Percentiles rank a stretch among this genome's conserved stretches.
Evolutionary conservation across 116 monocot genomes (phyloP).

Genomic region (Cymodocea nodosa): DNA sequence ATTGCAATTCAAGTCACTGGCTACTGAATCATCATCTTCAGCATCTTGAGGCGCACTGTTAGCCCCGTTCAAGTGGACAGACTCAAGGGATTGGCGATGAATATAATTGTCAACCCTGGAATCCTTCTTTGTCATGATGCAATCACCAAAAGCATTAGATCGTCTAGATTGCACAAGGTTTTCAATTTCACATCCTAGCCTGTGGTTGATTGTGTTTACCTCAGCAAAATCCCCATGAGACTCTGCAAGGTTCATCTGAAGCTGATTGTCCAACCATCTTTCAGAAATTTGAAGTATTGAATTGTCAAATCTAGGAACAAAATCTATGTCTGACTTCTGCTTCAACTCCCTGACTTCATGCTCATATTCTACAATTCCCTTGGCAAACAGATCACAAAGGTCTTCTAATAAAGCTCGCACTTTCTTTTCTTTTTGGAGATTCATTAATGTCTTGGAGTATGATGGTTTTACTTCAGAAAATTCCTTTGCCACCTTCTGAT

Average conservation of each 20-base stretch:
- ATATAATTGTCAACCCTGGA: slow-evolving; percentile 14
- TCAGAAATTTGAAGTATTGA: slow-evolving; percentile 63
- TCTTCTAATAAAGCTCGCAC: slow-evolving; percentile 47
- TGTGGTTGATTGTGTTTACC: slow-evolving; percentile 24
- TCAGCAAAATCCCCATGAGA: slow-evolving; percentile 28
- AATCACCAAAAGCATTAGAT: slow-evolving; percentile 12
- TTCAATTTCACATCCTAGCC: slow-evolving; percentile 48
- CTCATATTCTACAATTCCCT: slow-evolving; percentile 58
- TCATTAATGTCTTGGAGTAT: slow-evolving; percentile 32
- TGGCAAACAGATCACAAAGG: slow-evolving; percentile 84
- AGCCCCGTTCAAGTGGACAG: slow-evolving; percentile 60
- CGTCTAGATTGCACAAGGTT: slow-evolving; percentile 40
- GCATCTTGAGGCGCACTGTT: slow-evolving; percentile 57
- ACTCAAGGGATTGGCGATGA: slow-evolving; percentile 68
- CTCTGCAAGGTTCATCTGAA: slow-evolving; percentile 62
- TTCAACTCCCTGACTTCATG: slow-evolving; percentile 50
- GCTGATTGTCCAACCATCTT: slow-evolving; percentile 65
- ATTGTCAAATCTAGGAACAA: slow-evolving; percentile 26
- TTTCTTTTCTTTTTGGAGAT: slow-evolving; percentile 50
- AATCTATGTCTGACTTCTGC: slow-evolving; percentile 28
- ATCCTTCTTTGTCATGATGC: slow-evolving; percentile 6
- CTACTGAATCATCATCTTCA: slow-evolving; percentile 73
- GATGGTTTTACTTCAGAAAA: slow-evolving; percentile 41
- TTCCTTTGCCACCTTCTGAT: slow-evolving; percentile 67
- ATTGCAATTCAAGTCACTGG: slow-evolving; percentile 76